Base-by-base conservation (phyloP, 2,329 filamentous ascomycete species). In the Fusarium scirpi region DNA sequence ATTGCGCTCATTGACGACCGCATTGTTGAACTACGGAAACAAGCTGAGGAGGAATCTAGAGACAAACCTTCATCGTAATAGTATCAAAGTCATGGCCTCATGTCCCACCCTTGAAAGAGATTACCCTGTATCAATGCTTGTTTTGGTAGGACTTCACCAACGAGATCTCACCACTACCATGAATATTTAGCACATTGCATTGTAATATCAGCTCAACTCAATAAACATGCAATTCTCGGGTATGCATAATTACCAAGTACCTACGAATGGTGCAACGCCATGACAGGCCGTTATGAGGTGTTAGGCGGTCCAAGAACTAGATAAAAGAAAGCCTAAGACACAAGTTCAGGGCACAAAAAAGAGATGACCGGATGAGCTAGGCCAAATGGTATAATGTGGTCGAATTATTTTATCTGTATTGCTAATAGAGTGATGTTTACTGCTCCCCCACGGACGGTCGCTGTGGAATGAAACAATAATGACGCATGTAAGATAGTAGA, bases 1-100 rank as follows among this genome's bases (percentile, higher is more conserved):
- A 94, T 96, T 78, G 90, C 92, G 0, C 79, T 96, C 8, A 84
- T 95, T 38, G 92, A 96, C 74, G 93, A 95, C 57, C 89, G 89
- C 75, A 92, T 96, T 71, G 86, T 77, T 3, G 78, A 80, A 46
- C 55, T 84, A 22, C 70, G 67, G 47, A 55, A 73, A 45, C 63
- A 64, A 40, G 60, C 58, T 27, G 29, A 69, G 46, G 46, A 62
- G 32, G 44, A 69, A 46, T 44, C 57, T 48, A 49, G 34, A 29
- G 58, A 67, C 56, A 63, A 41, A 45, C 48, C 59, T 30, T 62
- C 51, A 38, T 45, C 34, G 34, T 49, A 49, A 69, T 58, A 52
- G 57, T 18, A 70, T 16, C 40, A 30, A 27, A 20, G 27, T 13
- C 12, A 52, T 6, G 9, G 20, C 10, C 6, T 27, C 16, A 6